phyloP scores from a whole-genome alignment of 2,329 filamentous ascomycete genomes.

The Tolypocladium amazonense region DNA sequence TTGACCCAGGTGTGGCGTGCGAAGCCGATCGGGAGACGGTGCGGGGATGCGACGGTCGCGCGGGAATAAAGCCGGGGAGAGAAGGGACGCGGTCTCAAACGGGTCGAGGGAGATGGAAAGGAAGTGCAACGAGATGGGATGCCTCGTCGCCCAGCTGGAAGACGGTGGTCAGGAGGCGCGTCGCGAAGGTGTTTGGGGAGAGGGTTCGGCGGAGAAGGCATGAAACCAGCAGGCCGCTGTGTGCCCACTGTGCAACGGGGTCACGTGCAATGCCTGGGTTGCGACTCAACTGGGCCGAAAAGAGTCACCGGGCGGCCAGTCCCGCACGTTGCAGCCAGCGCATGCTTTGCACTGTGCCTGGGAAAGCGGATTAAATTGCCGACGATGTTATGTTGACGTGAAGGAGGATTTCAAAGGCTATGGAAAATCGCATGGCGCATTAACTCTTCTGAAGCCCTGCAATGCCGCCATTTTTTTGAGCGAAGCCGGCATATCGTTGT shows the following conservation, averaged over 20 bases:
- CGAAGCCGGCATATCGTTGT: neutral
- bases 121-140: neutral
- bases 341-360: neutral
- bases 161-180: neutral
- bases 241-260: neutral
- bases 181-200: neutral
- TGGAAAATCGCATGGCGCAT: neutral
- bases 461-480: neutral
- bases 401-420: neutral
- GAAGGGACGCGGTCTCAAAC: neutral
- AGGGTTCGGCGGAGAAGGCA: neutral
- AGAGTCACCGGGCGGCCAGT: neutral
- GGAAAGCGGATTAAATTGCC: neutral
- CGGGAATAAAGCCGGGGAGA: neutral
- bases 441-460: neutral
- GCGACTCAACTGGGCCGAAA: neutral
- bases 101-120: neutral
- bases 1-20: neutral
- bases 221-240: neutral
- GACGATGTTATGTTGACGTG: neutral
- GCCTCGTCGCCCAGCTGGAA: neutral
- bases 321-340: neutral
- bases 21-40: neutral
- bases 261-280: neutral
- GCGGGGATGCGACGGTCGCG: neutral